phyloP scores from a whole-genome alignment of 139 green algal species.

The Raphidocelis subcapitata region DNA sequence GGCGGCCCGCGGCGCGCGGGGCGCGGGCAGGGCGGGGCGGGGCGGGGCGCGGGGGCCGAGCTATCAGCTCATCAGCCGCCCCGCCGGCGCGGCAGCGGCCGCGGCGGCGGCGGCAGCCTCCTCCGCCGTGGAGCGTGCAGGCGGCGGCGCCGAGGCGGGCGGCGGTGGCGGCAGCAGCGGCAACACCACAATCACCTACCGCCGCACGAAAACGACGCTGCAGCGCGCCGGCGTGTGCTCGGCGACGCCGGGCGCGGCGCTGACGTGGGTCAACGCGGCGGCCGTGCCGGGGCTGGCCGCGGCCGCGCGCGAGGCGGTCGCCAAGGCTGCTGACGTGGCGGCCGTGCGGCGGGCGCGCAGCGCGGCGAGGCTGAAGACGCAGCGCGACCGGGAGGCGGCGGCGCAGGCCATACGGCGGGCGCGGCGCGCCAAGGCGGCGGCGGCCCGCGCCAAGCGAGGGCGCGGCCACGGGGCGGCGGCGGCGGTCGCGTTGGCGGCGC shows the following conservation, averaged over 20 bases:
- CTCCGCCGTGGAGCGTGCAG: too few species aligned
- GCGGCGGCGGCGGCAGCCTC: too few species aligned
- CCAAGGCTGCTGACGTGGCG: conserved; percentile 2
- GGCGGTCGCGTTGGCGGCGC: neutral
- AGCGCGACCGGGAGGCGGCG: neutral
- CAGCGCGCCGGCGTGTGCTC: conserved; percentile 12
- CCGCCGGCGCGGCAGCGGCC: too few species aligned
- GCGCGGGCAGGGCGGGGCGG: too few species aligned
- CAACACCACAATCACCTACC: conserved; percentile 12
- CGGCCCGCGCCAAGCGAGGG: neutral
- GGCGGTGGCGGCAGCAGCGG: neutral
- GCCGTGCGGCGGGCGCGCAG: neutral
- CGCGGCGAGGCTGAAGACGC: conserved; percentile 3
- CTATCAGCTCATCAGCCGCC: too few species aligned
- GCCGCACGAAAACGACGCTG: conserved; percentile 11
- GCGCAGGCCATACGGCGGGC: neutral
- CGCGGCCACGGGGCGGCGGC: neutral
- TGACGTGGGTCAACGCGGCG: conserved; percentile 15
- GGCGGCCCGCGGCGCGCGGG: too few species aligned
- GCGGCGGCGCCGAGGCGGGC: too few species aligned
- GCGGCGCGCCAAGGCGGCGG: neutral
- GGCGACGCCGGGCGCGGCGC: neutral
- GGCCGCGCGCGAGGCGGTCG: neutral
- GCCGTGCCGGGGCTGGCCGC: neutral
- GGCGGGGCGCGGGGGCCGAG: too few species aligned